Percentiles rank a stretch among this genome's conserved stretches.
phyloP scores from a whole-genome alignment of 176 grass and related monocot species.

The Lolium multiflorum region DNA sequence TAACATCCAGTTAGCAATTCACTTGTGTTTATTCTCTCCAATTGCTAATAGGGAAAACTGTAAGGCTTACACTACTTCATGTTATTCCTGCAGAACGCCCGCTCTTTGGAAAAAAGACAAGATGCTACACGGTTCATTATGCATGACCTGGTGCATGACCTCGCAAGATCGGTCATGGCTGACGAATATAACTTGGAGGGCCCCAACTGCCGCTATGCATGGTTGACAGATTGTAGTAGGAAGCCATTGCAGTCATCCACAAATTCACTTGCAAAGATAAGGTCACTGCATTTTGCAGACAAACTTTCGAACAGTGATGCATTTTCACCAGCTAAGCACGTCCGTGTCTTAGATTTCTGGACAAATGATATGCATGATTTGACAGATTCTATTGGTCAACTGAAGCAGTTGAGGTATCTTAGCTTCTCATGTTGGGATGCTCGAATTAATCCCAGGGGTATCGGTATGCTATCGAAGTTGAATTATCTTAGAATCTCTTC shows the following conservation, averaged over 20 bases:
- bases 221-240: not conserved
- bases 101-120: no score
- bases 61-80: no score
- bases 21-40: no score
- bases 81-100: no score
- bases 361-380: not conserved
- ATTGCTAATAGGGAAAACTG: no score
- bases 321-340: not conserved
- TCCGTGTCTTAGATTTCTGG: not conserved
- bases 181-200: not conserved
- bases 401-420: not conserved
- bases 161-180: not conserved
- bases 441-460: no score
- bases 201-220: not conserved
- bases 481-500: not conserved
- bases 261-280: not conserved
- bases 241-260: not conserved
- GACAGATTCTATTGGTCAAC: not conserved
- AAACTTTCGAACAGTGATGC: no score
- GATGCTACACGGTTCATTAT: no score
- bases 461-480: no score
- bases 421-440: no score
- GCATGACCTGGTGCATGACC: not conserved
- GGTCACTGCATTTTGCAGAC: not conserved
- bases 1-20: no score